Conservation (phyloP, 176 grass and related monocot species). For the Zea mays region Zm-B73-REFERENCE-NAM-5.0 NC_050097.1:22472501-22473000, state of each 20-base stretch:
- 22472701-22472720: neutral
- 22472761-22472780: neutral
- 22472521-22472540: neutral
- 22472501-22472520: neutral
- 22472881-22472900: neutral
- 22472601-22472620: neutral
- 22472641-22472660: neutral
- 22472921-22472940: conserved; percentile 7
- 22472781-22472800: neutral
- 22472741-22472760: neutral
- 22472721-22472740: neutral
- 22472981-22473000: neutral
- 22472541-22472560: neutral
- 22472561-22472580: neutral
- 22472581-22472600: neutral
- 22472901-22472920: neutral
- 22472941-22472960: neutral
- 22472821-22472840: neutral
- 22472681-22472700: neutral
- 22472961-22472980: neutral
- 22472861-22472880: conserved; percentile 1
- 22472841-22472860: neutral
- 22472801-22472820: neutral
- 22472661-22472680: neutral
- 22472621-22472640: neutral